Base-by-base conservation (phyloP, 2,329 filamentous ascomycete genomes). In the Pleurostoma richardsiae region DNA sequence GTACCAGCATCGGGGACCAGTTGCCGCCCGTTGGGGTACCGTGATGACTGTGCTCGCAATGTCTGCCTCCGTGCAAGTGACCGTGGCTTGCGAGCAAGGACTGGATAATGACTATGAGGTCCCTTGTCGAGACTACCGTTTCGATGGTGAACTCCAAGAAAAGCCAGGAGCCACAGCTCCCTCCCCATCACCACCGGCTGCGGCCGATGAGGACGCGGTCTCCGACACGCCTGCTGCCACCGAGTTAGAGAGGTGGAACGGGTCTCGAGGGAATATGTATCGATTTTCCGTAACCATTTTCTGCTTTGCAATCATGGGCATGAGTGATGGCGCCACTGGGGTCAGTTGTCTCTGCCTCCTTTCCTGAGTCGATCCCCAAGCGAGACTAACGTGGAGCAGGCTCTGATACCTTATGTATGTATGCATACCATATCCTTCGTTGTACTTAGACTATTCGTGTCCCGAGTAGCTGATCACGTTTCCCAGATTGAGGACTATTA, bases 401-500 rank as follows among this genome's bases (percentile, higher is more conserved):
- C 33, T 36, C n/a, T 36, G 33, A 36, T 36, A 8, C 33, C 33
- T 8, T 36, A 36, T 36, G 33, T 36, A 36, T 8, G 33, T 36
- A 19, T 19, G 19, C 19, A 19, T 19, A 19, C 19, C 19, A 19
- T 19, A 19, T 19, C 19, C 19, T 19, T 19, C 19, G 19, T 19
- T 19, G 19, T 19, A 19, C 19, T 19, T 19, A 19, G 19, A 19
- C 19, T 19, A 19, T 19, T 19, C 19, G 19, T 36, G 33, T 36
- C 33, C 8, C 33, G 33, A 36, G n/a, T n/a, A 36, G 8, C 33
- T 36, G 8, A 36, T n/a, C 33, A 36, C 8, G 8, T 8, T 8
- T 36, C 8, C 19, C 40, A 80, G 75, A 69, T 85, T 39, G 80
- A 84, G 67, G 63, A 63, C 10, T 85, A 85, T 65, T 87, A 87